A percentile compares a stretch with the other conserved stretches of the same genome.
These are phyloP conservation scores for Erythrophleum ivorense DNA, from an alignment of 331 rosid genomes.

Conservation along the genomic window DNA sequence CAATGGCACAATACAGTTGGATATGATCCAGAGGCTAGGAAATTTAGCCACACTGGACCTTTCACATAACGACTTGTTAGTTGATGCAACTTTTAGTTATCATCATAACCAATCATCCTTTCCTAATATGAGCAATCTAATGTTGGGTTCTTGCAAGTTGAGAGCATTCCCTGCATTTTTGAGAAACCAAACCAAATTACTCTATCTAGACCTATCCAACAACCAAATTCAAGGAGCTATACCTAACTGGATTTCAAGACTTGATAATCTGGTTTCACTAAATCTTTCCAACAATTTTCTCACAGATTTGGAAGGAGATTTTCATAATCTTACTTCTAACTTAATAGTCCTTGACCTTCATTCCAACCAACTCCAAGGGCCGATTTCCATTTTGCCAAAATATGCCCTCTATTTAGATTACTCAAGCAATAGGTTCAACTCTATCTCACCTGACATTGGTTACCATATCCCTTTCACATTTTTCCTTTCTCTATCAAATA, in stretches of 20 bases:
- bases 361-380: conserved; percentile 25
- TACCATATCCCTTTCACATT: rapidly evolving
- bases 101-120: not conserved
- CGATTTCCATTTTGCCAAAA: not conserved
- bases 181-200: conserved; percentile 11
- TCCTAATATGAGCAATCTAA: not conserved
- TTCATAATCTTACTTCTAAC: not conserved
- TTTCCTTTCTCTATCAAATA: conserved; percentile 33
- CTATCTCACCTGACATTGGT: not conserved
- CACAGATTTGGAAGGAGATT: not conserved
- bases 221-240: conserved; percentile 31
- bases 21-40: not conserved
- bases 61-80: conserved; percentile 41
- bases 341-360: not conserved
- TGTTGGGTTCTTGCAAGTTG: conserved; percentile 31
- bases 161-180: conserved; percentile 23
- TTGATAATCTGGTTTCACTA: rapidly evolving
- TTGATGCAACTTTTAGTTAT: not conserved
- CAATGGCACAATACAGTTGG: conserved; percentile 17
- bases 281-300: conserved; percentile 30
- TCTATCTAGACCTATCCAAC: not conserved
- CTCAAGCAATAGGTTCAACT: conserved; percentile 30
- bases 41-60: conserved; percentile 43
- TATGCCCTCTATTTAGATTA: not conserved
- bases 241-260: conserved; percentile 26